Conservation (phyloP, 768 basidiomycete genomes). For the Chalciporus sphaerocephalus region DNA sequence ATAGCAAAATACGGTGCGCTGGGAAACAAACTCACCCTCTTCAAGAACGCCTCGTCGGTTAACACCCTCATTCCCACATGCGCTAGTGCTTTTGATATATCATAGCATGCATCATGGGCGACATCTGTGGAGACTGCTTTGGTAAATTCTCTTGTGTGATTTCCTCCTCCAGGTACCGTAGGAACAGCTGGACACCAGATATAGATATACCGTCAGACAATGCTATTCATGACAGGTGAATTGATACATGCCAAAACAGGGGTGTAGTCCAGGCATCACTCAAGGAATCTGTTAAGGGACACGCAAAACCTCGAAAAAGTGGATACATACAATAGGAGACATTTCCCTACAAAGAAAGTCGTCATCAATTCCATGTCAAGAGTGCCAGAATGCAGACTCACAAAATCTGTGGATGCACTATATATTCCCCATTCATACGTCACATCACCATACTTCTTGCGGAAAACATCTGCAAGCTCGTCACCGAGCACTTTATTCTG, state of each 20-base stretch:
- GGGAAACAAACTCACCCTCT: conserved; percentile 38
- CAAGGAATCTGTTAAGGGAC: neutral
- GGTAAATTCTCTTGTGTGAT: conserved; percentile 67
- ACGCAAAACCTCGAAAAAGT: neutral
- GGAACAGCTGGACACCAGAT: conserved; percentile 54
- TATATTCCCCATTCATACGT: conserved; percentile 62
- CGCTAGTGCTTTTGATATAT: conserved; percentile 68
- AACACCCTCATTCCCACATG: conserved; percentile 63
- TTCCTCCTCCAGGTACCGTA: conserved; percentile 63
- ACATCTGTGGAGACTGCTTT: conserved; percentile 52
- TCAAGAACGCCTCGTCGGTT: conserved; percentile 58
- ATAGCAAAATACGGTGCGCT: neutral
- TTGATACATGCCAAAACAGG: conserved; percentile 43
- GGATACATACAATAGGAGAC: conserved; percentile 57
- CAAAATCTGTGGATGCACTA: conserved; percentile 81
- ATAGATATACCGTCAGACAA: neutral
- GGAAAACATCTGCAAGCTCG: conserved; percentile 57
- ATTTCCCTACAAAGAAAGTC: conserved; percentile 34
- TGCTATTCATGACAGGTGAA: neutral
- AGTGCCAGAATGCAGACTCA: conserved; percentile 34
- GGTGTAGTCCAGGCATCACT: conserved; percentile 65
- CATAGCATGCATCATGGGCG: conserved; percentile 62
- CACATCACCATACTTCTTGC: conserved; percentile 55
- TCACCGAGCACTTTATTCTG: conserved; percentile 64
- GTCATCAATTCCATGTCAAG: neutral